Evolutionary conservation across 768 basidiomycete genomes (phyloP).

Genomic region (Collybiopsis luxurians): DNA sequence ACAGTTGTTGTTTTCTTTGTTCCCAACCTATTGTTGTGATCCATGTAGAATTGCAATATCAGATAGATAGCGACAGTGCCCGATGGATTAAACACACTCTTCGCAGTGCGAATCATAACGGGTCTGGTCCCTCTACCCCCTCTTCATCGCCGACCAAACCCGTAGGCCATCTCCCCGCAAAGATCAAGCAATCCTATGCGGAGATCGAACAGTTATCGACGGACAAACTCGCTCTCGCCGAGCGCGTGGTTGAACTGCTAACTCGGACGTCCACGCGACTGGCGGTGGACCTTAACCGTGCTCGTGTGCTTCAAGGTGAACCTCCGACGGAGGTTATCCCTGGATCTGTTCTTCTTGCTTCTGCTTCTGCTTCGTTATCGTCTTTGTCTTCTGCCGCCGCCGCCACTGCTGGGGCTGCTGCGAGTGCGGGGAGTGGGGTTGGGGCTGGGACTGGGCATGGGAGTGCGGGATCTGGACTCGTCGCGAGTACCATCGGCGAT

Average conservation of each 20-base stretch:
- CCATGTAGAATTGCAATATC: constrained; percentile 42
- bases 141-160: constrained; percentile 37
- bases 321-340: constrained; percentile 12
- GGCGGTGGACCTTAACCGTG: constrained; percentile 47
- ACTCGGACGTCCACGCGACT: constrained; percentile 45
- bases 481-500: background rate
- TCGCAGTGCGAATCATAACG: constrained; percentile 16
- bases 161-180: constrained; percentile 31
- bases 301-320: constrained; percentile 47
- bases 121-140: constrained; percentile 23
- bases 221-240: constrained; percentile 46
- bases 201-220: constrained; percentile 42
- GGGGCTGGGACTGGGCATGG: too few species aligned
- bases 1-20: background rate
- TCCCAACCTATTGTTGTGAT: background rate
- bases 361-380: background rate
- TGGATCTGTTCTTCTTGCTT: background rate
- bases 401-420: too few species aligned
- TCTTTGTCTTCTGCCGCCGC: too few species aligned
- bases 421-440: too few species aligned
- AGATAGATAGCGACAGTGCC: constrained; percentile 47
- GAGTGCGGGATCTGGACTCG: too few species aligned
- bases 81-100: constrained; percentile 50
- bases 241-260: constrained; percentile 48
- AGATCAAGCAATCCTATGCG: constrained; percentile 42